phyloP scores from a whole-genome alignment of 1,284 basidiomycete species.

The Coniophora puteana region DNA sequence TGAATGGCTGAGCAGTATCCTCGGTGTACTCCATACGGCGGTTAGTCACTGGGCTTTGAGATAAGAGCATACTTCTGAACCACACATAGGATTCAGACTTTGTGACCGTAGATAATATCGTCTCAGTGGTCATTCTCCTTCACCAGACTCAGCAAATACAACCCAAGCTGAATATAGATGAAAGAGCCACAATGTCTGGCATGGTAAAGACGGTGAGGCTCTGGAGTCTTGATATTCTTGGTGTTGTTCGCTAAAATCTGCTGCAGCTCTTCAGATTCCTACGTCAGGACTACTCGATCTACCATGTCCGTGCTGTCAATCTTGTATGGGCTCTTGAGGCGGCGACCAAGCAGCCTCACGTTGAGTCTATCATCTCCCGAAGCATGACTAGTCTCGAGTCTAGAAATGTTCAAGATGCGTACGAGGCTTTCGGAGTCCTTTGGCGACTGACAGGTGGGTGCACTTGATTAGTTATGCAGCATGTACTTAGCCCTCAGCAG shows the following conservation, averaged over 20 bases:
- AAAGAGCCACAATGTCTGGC: conserved; percentile 47
- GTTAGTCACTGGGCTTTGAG: conserved; percentile 31
- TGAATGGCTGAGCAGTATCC: conserved; percentile 49
- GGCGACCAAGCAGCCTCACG: conserved; percentile 55
- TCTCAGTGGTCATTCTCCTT: conserved; percentile 57
- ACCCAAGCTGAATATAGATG: conserved; percentile 53
- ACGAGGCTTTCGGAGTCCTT: conserved; percentile 87
- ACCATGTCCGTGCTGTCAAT: conserved; percentile 80
- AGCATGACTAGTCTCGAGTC: conserved; percentile 56
- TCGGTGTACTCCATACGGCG: conserved; percentile 49
- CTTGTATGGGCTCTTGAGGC: conserved; percentile 86
- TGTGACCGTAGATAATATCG: conserved; percentile 59
- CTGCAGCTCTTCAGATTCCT: conserved; percentile 75
- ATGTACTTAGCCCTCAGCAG: conserved; percentile 35
- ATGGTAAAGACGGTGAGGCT: conserved; percentile 51
- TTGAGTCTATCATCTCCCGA: conserved; percentile 76
- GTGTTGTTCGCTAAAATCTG: conserved; percentile 2
- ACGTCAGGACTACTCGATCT: conserved; percentile 59
- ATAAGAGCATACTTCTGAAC: conserved; percentile 8
- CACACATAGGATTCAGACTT: conserved; percentile 55
- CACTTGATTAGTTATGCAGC: neutral
- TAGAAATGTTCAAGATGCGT: conserved; percentile 53
- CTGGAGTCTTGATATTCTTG: neutral
- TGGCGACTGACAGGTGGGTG: conserved; percentile 84
- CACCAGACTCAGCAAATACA: conserved; percentile 46